Conservation (phyloP, 2,329 filamentous ascomycete species). For the Parafenestella ontariensis region DNA sequence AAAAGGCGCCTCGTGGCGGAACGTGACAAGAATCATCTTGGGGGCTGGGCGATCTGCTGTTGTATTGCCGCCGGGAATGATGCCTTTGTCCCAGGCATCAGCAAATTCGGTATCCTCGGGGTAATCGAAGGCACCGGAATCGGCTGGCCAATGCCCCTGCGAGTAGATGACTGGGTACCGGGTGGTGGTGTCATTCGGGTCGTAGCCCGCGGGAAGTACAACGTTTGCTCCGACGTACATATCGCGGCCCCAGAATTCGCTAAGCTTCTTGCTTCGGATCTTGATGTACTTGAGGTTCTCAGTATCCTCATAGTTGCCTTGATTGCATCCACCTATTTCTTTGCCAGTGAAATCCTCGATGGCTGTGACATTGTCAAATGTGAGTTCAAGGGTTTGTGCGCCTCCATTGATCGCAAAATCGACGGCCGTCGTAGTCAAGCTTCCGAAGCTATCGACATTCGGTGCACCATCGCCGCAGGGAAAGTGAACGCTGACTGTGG, state of each 20-base stretch:
- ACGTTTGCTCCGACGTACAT: conserved; percentile 50
- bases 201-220: conserved; percentile 45
- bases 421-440: conserved; percentile 30
- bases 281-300: conserved; percentile 46
- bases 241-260: conserved; percentile 47
- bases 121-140: conserved; percentile 31
- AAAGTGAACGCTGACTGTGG: conserved; percentile 43
- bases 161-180: conserved; percentile 48
- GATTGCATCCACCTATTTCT: conserved; percentile 48
- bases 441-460: conserved; percentile 41
- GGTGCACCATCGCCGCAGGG: conserved; percentile 47
- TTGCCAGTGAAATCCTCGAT: conserved; percentile 35
- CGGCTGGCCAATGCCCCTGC: conserved; percentile 44
- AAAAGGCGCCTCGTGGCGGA: conserved; percentile 49
- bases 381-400: conserved; percentile 38
- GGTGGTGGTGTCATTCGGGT: conserved; percentile 34
- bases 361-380: conserved; percentile 38
- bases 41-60: conserved; percentile 37
- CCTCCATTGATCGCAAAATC: conserved; percentile 37
- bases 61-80: conserved; percentile 35
- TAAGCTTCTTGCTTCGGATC: conserved; percentile 47
- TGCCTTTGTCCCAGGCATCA: conserved; percentile 40
- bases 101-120: conserved; percentile 23
- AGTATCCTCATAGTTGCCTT: conserved; percentile 50
- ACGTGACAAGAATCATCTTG: conserved; percentile 47